Conservation (phyloP, 805 yeast genomes). For the Metahyphopichia silvanorum region DNA sequence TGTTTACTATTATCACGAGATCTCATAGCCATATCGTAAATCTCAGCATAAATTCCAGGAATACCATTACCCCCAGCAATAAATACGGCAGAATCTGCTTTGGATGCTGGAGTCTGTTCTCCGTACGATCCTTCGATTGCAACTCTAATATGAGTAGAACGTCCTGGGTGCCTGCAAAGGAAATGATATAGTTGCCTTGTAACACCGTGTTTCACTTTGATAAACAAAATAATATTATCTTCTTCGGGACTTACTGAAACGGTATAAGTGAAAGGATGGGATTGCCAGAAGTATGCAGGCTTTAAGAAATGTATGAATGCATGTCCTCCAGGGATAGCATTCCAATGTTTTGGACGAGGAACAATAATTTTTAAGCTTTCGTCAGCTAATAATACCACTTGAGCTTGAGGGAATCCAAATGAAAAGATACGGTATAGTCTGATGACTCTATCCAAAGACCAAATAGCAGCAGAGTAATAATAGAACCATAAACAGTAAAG, state of each 20-base stretch:
- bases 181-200: constrained; percentile 19
- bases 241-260: constrained; percentile 10
- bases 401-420: constrained; percentile 61
- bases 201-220: constrained; percentile 34
- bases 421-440: constrained; percentile 52
- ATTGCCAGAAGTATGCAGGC: constrained; percentile 53
- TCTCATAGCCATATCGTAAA: constrained; percentile 12
- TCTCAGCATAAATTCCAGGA: constrained; percentile 40
- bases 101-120: constrained; percentile 27
- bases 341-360: constrained; percentile 53
- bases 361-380: constrained; percentile 49
- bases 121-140: constrained; percentile 40
- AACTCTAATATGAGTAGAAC: constrained; percentile 20
- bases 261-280: constrained; percentile 62
- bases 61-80: constrained; percentile 42
- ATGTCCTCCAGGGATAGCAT: constrained; percentile 58
- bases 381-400: constrained; percentile 37
- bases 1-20: constrained; percentile 6
- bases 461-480: constrained; percentile 57
- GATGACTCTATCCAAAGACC: constrained; percentile 65
- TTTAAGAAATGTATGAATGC: constrained; percentile 52
- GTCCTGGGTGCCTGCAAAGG: constrained; percentile 15
- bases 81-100: constrained; percentile 26
- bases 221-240: constrained; percentile 23
- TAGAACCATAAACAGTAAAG: constrained; percentile 32